Evolutionary conservation across 345 rosid genomes (phyloP), one percentile per base, ranked within the genome.

Genomic region (Eucalyptus marginata): DNA sequence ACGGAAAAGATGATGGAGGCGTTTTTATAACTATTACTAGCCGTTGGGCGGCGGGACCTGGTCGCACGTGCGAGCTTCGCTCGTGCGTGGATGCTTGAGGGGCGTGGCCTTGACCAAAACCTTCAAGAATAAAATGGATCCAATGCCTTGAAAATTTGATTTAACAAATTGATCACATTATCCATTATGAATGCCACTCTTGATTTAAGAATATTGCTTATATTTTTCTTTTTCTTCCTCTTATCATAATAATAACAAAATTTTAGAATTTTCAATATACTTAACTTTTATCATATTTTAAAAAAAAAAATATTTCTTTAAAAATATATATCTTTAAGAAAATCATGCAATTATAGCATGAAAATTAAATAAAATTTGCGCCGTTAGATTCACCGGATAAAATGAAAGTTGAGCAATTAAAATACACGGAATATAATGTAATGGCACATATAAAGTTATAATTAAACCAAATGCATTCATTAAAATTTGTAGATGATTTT

Each of bases 371-470:
- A 12, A 64, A 31, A 66, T 31, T 16, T 66, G 22, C 2, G 0
- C 0, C 4, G 0, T 66, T 66, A 31, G 43, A 31, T 31, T 66
- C 2, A 66, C 12, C 0, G 0, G 8, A 29, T 14, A 16, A 31
- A 31, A 16, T 66, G 12, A 66, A 66, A 66, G 43, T 8, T 66
- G 22, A 66, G 22, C 0, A 31, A 0, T 2, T 66, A 66, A 66
- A 7, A 66, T 66, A 66, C 18, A 31, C 0, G 3, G 9, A n/a
- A 7, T 66, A n/a, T 66, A 7, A 64, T 64, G 36, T 64, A 64
- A n/a, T 64, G 36, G 18, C 1, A n/a, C 15, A 64, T 16, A 68
- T 68, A 68, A 33, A 68, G 80, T 17, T 33, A 36, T 68, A 18
- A 68, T 68, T 1, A 17, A 33, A 33, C 1, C 80, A 68, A 4